A percentile compares a stretch with the other conserved stretches of the same genome.
These are phyloP conservation scores for Fusarium sp. DNA, from an alignment of 2,329 filamentous ascomycete species.

Conservation along the genomic window DNA sequence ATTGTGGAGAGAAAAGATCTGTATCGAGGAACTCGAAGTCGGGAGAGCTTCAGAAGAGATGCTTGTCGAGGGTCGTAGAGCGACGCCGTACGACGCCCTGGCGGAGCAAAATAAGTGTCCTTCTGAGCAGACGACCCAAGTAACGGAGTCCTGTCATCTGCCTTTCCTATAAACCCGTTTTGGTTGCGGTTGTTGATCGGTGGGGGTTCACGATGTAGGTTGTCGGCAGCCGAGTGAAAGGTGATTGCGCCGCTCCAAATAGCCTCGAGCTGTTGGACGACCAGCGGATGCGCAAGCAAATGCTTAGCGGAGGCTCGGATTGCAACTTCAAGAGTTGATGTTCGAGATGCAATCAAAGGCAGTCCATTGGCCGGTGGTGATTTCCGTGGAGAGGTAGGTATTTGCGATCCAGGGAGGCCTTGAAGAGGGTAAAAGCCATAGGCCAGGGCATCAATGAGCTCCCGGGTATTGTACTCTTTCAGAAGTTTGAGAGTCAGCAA, in stretches of 20 bases:
- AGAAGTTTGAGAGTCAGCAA: conserved; percentile 88
- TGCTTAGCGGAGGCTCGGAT: conserved; percentile 93
- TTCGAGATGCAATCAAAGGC: conserved; percentile 73
- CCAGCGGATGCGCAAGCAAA: conserved; percentile 89
- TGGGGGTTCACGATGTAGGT: conserved; percentile 72
- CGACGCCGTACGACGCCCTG: conserved; percentile 78
- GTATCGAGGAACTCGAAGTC: conserved; percentile 90
- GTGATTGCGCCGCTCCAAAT: conserved; percentile 97
- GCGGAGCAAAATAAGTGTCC: conserved; percentile 50
- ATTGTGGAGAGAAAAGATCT: conserved; percentile 89
- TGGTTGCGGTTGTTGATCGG: conserved; percentile 43
- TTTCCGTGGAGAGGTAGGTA: conserved; percentile 49
- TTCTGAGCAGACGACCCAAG: conserved; percentile 54
- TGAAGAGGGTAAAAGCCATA: conserved; percentile 96
- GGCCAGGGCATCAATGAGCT: conserved; percentile 92
- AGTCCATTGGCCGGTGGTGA: conserved; percentile 56
- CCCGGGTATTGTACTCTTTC: conserved; percentile 88
- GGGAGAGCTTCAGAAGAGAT: conserved; percentile 90
- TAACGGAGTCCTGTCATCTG: conserved; percentile 63
- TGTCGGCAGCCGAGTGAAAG: conserved; percentile 90
- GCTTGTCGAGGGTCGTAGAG: conserved; percentile 92
- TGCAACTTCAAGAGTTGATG: conserved; percentile 91
- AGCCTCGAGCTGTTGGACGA: conserved; percentile 94
- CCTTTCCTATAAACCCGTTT: conserved; percentile 47
- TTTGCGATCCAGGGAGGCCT: conserved; percentile 69